Evolutionary conservation across 164 flowering plant species (phyloP).

Genomic region (Macadamia integrifolia): DNA sequence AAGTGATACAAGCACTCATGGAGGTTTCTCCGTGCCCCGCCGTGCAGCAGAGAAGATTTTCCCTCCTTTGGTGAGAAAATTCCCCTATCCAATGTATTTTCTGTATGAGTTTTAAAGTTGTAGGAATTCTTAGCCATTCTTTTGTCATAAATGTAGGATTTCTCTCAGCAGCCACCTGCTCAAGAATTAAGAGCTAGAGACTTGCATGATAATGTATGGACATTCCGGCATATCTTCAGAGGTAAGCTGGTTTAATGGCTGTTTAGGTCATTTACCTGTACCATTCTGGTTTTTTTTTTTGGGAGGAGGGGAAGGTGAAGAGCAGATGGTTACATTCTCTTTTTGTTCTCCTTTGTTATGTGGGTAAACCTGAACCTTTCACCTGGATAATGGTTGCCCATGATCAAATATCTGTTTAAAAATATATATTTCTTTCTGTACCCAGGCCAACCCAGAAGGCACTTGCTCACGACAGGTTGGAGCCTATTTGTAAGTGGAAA

Average conservation of each 20-base stretch:
- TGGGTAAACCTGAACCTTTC: not conserved
- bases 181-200: slow-evolving; percentile 90
- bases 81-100: not conserved
- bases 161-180: slow-evolving; percentile 91
- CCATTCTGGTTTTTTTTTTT: not conserved
- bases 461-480: slow-evolving; percentile 99
- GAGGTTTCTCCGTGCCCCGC: slow-evolving; percentile 99
- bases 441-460: slow-evolving; percentile 94
- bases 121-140: not conserved
- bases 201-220: slow-evolving; percentile 86
- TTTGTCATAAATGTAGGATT: slow-evolving; percentile 48
- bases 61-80: slow-evolving; percentile 73
- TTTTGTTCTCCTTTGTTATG: too few relatives aligned
- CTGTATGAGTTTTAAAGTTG: not conserved
- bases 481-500: slow-evolving; percentile 95
- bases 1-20: slow-evolving; percentile 65
- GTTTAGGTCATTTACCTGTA: not conserved
- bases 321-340: not conserved
- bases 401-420: not conserved
- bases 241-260: slow-evolving; percentile 36
- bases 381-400: not conserved
- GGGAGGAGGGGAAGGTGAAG: too few relatives aligned
- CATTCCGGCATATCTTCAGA: slow-evolving; percentile 88
- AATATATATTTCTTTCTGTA: not conserved
- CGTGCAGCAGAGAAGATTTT: slow-evolving; percentile 98